Conservation (phyloP, 176 grass and related monocot species). For the Paspalum vaginatum region DNA sequence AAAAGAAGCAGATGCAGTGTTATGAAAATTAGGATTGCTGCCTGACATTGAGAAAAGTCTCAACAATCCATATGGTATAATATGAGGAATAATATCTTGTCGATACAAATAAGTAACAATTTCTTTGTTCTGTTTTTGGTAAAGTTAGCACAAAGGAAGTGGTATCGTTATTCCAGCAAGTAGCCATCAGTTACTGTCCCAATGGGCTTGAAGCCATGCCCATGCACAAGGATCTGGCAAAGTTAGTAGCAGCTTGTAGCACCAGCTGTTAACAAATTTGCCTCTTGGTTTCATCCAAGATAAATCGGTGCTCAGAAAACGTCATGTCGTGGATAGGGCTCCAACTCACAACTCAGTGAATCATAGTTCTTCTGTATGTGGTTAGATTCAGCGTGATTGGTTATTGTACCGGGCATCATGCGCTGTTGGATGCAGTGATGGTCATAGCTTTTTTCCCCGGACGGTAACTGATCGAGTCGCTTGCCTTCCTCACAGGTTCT, state of each 20-base stretch:
- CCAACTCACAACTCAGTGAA: background rate
- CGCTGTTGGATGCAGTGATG: background rate
- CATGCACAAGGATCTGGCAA: background rate
- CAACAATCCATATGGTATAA: background rate
- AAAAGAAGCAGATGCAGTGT: background rate
- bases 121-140: background rate
- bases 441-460: background rate
- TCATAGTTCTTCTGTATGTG: background rate
- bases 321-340: background rate
- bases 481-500: constrained; percentile 58
- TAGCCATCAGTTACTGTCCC: too few relatives aligned
- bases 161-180: background rate
- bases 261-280: background rate
- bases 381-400: background rate
- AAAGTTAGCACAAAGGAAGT: background rate
- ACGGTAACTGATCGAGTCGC: background rate
- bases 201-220: too few relatives aligned
- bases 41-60: background rate
- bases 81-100: background rate
- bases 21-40: background rate
- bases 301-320: background rate
- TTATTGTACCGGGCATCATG: background rate
- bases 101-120: background rate
- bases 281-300: background rate
- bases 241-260: background rate